Evolutionary conservation across 2,329 filamentous ascomycete genomes (phyloP).

Genomic region (Metarhizium robertsii): DNA sequence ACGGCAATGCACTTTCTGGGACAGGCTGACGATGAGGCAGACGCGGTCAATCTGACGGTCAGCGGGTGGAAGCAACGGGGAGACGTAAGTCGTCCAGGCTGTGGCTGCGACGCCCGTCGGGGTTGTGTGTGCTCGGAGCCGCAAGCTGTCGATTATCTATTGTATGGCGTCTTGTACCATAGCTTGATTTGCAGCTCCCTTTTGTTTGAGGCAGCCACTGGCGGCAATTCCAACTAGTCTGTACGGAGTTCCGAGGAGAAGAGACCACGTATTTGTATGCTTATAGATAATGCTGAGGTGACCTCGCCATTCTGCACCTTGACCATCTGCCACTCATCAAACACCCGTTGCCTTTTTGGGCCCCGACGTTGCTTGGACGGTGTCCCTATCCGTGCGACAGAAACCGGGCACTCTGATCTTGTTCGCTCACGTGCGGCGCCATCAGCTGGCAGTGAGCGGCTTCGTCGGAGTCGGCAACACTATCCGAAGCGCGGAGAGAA

Average conservation of each 20-base stretch:
- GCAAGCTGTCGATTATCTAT: too few relatives aligned
- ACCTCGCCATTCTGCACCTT: background rate
- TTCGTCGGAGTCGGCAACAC: too few relatives aligned
- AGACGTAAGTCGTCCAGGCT: background rate
- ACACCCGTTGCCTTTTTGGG: background rate
- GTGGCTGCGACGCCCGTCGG: background rate
- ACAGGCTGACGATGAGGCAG: conserved; percentile 2
- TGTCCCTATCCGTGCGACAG: too few relatives aligned
- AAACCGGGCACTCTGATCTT: too few relatives aligned
- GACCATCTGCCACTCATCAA: background rate
- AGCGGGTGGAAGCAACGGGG: background rate
- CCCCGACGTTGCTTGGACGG: background rate
- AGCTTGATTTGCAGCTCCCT: too few relatives aligned
- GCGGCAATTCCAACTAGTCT: too few relatives aligned
- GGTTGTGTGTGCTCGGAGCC: too few relatives aligned
- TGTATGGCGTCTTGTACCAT: too few relatives aligned
- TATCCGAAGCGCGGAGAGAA: too few relatives aligned
- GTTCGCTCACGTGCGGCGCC: too few relatives aligned
- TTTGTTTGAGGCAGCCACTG: too few relatives aligned
- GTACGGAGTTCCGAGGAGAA: background rate
- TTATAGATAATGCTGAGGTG: background rate
- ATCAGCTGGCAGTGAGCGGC: too few relatives aligned
- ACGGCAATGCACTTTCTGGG: background rate
- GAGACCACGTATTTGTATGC: background rate
- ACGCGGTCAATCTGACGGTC: background rate